Evolutionary conservation across 371 early-diverging fungal species (phyloP), one percentile per base, ranked within the genome.

Genomic region (Circinella umbellata): DNA sequence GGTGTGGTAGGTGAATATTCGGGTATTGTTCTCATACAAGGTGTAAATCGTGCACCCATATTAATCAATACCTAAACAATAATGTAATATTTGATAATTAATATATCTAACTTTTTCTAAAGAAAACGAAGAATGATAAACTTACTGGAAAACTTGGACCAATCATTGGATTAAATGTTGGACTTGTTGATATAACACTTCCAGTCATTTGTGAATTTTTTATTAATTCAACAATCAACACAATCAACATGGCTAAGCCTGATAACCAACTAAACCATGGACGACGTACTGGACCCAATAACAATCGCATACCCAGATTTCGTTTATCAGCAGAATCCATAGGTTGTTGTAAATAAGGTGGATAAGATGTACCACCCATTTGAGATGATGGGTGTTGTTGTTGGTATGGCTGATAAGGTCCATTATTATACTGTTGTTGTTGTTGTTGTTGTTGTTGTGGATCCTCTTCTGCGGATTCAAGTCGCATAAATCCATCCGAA

Each of bases 121-220:
- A n/a, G n/a, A n/a, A n/a, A n/a, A n/a, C n/a, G 8, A 51, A 51
- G 15, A n/a, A 51, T 5, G 51, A 51, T 13, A 51, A 51, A 74
- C 73, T 78, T 73, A 87, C 90, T 9, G 80, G 76, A 27, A 82
- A 71, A 46, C 82, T 80, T 7, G 91, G 90, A 10, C 91, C 91
- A 61, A 89, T 88, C 88, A 91, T 87, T 6, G 80, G 81, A 62
- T 89, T 89, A 63, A 87, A 84, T 0, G n/a, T n/a, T 11, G 89
- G 87, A 35, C 67, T 77, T 5, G 87, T 85, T 70, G 84, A 67
- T 61, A 89, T 86, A 18, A 86, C 66, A 18, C 73, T 72, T 17
- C 87, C 84, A 7, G 89, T 89, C 27, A 86, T 51, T 53, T 87
- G 80, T n/a, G 82, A 70, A 64, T 84, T 85, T 18, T 72, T 76